phyloP scores from a whole-genome alignment of 2,329 filamentous ascomycete genomes.

The Fusarium tanahbumbuense region DNA sequence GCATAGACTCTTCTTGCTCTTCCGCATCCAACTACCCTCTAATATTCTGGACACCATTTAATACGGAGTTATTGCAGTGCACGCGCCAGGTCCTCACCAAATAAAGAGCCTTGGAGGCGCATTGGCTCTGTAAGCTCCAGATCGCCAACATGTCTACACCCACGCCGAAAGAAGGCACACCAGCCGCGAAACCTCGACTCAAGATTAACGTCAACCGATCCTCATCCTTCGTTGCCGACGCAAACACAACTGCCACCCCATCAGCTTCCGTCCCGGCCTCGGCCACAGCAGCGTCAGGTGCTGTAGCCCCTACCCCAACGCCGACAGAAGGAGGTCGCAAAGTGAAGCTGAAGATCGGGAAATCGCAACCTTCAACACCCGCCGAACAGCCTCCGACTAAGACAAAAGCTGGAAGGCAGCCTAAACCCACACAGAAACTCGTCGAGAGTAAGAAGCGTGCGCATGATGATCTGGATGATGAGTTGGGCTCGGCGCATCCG shows the following conservation, averaged over 20 bases:
- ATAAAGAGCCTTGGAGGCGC: conserved; percentile 17
- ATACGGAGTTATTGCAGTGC: neutral
- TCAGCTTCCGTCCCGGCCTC: conserved; percentile 29
- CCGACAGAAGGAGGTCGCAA: conserved; percentile 52
- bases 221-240: conserved; percentile 50
- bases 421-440: conserved; percentile 69
- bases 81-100: neutral
- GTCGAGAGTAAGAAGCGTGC: conserved; percentile 70
- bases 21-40: fast-evolving
- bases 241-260: conserved; percentile 33
- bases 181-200: conserved; percentile 53
- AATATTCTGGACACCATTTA: neutral
- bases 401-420: conserved; percentile 69
- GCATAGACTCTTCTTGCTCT: neutral
- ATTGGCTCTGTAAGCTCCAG: conserved; percentile 6
- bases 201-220: conserved; percentile 56
- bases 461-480: conserved; percentile 66
- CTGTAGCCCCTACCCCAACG: conserved; percentile 28
- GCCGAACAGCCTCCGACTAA: conserved; percentile 54
- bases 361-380: conserved; percentile 55
- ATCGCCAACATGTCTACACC: conserved; percentile 48
- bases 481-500: conserved; percentile 49
- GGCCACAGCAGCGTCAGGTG: neutral
- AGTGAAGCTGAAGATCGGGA: conserved; percentile 57
- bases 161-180: conserved; percentile 39